Percentiles rank a stretch among this genome's conserved stretches.
phyloP scores from a whole-genome alignment of 495 filamentous ascomycete genomes.

The Daldinia concentrica region DNA sequence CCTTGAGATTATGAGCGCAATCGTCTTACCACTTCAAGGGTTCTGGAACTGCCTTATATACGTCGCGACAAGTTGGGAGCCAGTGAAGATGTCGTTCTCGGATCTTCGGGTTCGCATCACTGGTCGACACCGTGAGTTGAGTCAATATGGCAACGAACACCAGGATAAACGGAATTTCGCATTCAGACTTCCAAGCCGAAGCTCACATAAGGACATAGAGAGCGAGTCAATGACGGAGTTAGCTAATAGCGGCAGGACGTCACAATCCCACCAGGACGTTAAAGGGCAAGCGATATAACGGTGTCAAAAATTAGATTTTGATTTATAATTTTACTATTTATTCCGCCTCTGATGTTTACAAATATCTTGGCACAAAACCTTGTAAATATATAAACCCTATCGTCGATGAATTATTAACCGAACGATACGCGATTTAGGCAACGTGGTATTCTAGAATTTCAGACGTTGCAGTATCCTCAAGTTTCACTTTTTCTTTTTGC shows the following conservation, averaged over 20 bases:
- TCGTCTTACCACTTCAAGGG: slow-evolving; percentile 84
- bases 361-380: slow-evolving; percentile 2
- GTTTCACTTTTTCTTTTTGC: neutral
- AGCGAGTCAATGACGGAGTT: slow-evolving; percentile 58
- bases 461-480: neutral
- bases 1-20: slow-evolving; percentile 73
- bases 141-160: slow-evolving; percentile 32
- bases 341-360: neutral
- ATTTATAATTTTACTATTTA: slow-evolving; percentile 6
- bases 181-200: slow-evolving; percentile 34
- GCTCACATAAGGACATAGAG: slow-evolving; percentile 29
- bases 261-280: slow-evolving; percentile 20
- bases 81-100: slow-evolving; percentile 52
- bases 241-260: slow-evolving; percentile 41
- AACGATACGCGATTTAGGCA: neutral
- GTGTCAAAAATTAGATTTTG: neutral
- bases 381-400: slow-evolving; percentile 14
- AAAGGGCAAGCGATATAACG: slow-evolving; percentile 10
- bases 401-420: neutral
- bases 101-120: slow-evolving; percentile 22
- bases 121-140: slow-evolving; percentile 28
- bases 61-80: slow-evolving; percentile 67
- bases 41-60: slow-evolving; percentile 91
- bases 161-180: slow-evolving; percentile 31
- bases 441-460: neutral